Base-by-base conservation (phyloP, 2,329 filamentous ascomycete genomes). In the Neocucurbitaria cava region DNA sequence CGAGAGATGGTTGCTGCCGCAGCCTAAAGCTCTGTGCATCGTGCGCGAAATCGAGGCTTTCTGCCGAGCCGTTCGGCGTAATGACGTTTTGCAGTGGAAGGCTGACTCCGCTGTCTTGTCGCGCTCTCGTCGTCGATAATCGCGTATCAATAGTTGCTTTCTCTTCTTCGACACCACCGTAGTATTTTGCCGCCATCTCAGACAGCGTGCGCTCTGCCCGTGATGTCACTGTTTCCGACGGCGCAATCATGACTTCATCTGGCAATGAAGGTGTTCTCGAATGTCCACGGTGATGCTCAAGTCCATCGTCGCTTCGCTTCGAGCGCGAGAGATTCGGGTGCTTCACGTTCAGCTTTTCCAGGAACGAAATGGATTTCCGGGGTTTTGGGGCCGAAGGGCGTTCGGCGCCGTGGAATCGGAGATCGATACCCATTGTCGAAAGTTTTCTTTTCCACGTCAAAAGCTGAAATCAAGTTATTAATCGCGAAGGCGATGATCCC, bases 271-370 rank as follows among this genome's bases (percentile, higher is more conserved):
- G 28, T 31, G 48, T 23, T 9, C 61, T 38, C 10, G 53, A 43
- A 15, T 45, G 31, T 3, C 45, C 38, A 30, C 21, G 35, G 9
- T 35, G 35, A n/a, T 46, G 31, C 15, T 36, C 35, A 6, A 30
- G 30, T 8, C 18, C 18, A 40, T 11, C 15, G 8, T 58, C 52
- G 40, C 20, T 20, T 44, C 50, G 49, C 17, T 47, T 50, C 2
- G 51, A 56, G 20, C 58, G 60, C 51, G 59, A 55, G 41, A 59
- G 45, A 9, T 54, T 39, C 24, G 50, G 53, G 36, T 57, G 53
- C 6, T 49, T 54, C 31, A 58, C 50, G 26, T 58, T 59, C 24
- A 63, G 43, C 36, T 55, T 56, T 26, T 61, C 54, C 40, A 63
- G 40, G 49, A 63, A 61, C 13, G 58, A 26, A 26, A 26, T 26